Evolutionary conservation across 1,284 basidiomycete species (phyloP).

Genomic region (Cryptococcus sp.): DNA sequence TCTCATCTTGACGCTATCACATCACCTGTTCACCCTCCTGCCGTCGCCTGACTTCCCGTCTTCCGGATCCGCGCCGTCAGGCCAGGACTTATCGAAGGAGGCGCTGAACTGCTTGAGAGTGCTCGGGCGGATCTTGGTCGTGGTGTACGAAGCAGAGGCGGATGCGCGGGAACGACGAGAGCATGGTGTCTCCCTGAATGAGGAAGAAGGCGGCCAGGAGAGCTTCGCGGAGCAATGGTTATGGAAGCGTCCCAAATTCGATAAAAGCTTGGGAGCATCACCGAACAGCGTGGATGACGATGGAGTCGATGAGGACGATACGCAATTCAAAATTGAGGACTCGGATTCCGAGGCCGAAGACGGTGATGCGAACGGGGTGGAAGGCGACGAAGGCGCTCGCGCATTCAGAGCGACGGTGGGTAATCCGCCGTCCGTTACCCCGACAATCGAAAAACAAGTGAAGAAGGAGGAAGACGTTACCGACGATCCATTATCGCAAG

Average conservation of each 20-base stretch:
- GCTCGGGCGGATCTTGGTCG: constrained; percentile 80
- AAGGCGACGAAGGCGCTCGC: constrained; percentile 66
- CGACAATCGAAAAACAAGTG: constrained; percentile 10
- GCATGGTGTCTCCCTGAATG: constrained; percentile 14
- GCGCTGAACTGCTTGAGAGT: constrained; percentile 85
- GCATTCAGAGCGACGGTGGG: constrained; percentile 48
- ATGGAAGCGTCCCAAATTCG: constrained; percentile 37
- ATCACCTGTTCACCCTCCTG: constrained; percentile 75
- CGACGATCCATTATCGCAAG: constrained; percentile 37
- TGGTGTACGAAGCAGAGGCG: constrained; percentile 78
- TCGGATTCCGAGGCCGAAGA: constrained; percentile 63
- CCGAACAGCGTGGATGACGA: constrained; percentile 65
- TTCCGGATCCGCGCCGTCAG: constrained; percentile 54
- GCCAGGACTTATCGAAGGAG: constrained; percentile 67
- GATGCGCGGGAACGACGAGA: constrained; percentile 56
- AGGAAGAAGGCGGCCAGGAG: constrained; percentile 16
- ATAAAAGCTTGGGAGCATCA: constrained; percentile 33
- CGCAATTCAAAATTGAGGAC: constrained; percentile 41
- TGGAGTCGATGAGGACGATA: constrained; percentile 13
- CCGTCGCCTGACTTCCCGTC: constrained; percentile 81
- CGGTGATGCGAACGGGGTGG: constrained; percentile 33
- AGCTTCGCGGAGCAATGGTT: constrained; percentile 30
- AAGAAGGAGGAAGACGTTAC: constrained; percentile 14
- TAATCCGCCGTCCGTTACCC: constrained; percentile 32
- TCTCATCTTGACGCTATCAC: constrained; percentile 71